phyloP scores from a whole-genome alignment of 129 eudicot species.

The Ambrosia trifida region DNA sequence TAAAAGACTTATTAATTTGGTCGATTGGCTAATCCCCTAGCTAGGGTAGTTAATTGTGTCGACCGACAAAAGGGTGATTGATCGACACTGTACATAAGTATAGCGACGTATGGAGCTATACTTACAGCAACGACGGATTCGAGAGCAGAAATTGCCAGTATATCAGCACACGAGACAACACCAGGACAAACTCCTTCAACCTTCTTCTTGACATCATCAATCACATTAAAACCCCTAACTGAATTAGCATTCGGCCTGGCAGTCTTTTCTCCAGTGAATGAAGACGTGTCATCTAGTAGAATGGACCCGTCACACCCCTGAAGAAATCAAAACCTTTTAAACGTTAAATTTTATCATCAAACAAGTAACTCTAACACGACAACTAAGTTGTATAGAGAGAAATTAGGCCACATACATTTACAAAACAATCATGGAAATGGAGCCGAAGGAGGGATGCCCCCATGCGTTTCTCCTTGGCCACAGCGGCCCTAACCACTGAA shows the following conservation, averaged over 20 bases:
- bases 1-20: too few relatives aligned
- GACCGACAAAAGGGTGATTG: neutral
- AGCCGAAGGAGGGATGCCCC: constrained; percentile 36
- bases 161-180: constrained; percentile 76
- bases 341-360: neutral
- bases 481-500: constrained; percentile 40
- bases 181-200: constrained; percentile 59
- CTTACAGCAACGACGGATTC: constrained; percentile 55
- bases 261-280: constrained; percentile 61
- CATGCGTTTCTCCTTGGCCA: constrained; percentile 37
- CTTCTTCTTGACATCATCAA: constrained; percentile 47
- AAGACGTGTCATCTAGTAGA: constrained; percentile 60
- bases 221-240: constrained; percentile 51
- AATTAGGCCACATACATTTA: constrained; percentile 23
- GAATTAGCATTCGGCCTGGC: constrained; percentile 54
- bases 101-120: neutral
- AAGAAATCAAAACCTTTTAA: neutral
- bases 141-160: constrained; percentile 58
- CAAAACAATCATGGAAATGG: constrained; percentile 45
- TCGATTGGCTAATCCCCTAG: too few relatives aligned
- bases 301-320: constrained; percentile 77
- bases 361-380: neutral
- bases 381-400: neutral
- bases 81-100: neutral
- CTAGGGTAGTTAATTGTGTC: neutral